Percentiles rank a stretch among this genome's conserved stretches.
Evolutionary conservation across 2,329 filamentous ascomycete genomes (phyloP).

Genomic region (Diaporthe citriasiana): DNA sequence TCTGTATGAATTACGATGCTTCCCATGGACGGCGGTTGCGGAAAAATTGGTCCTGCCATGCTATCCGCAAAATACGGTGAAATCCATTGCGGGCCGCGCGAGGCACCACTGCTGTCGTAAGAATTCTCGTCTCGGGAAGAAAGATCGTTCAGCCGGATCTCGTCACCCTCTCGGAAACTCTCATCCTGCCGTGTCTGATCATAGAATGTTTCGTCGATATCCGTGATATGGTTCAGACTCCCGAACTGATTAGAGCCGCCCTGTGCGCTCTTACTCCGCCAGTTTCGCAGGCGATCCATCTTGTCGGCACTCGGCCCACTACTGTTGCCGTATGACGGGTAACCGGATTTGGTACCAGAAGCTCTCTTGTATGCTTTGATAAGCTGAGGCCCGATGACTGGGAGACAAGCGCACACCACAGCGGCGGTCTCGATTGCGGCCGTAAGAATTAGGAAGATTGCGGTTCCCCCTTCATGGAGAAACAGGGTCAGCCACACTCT

Average conservation of each 20-base stretch:
- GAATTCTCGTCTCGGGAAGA: background rate
- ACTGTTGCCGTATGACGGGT: conserved; percentile 8
- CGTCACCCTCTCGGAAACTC: background rate
- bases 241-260: conserved; percentile 3
- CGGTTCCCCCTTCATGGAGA: background rate
- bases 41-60: background rate
- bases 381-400: conserved; percentile 15
- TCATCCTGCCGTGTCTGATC: background rate
- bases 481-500: background rate
- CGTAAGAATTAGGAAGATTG: conserved; percentile 23
- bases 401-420: conserved; percentile 22
- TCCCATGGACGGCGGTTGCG: background rate
- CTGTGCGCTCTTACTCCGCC: background rate
- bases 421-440: conserved; percentile 17
- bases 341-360: background rate
- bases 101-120: background rate
- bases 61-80: background rate
- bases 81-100: background rate
- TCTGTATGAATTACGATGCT: conserved; percentile 4
- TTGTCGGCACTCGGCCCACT: conserved; percentile 16
- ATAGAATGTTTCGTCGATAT: conserved; percentile 2
- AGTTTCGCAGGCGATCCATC: conserved; percentile 1
- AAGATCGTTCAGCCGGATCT: background rate
- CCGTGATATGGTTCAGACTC: conserved; percentile 7
- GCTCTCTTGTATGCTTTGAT: conserved; percentile 6